Conservation (phyloP, 768 basidiomycete genomes). For the Holtermannia corniformis region DNA sequence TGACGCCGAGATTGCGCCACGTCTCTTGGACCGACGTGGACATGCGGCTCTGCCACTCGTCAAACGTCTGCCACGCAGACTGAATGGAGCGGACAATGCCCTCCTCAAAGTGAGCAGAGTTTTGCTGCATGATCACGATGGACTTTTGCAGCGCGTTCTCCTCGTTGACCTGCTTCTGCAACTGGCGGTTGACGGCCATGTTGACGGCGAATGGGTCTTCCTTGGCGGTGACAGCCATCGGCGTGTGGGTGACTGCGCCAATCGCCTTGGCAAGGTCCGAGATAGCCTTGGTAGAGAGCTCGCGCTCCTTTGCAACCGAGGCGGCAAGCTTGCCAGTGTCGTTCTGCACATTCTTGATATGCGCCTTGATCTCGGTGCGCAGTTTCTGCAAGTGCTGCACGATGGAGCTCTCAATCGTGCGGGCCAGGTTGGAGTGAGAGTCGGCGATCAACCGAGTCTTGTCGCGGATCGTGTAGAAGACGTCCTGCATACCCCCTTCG, state of each 20-base stretch:
- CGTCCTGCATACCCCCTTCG: constrained; percentile 92
- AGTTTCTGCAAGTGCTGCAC: constrained; percentile 96
- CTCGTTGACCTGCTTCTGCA: constrained; percentile 70
- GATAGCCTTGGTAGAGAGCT: constrained; percentile 71
- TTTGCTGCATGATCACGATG: constrained; percentile 96
- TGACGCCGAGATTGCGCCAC: constrained; percentile 58
- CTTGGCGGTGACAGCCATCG: constrained; percentile 68
- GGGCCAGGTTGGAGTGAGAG: constrained; percentile 89
- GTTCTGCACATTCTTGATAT: constrained; percentile 93
- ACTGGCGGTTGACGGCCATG: constrained; percentile 40
- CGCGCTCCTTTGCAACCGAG: constrained; percentile 84
- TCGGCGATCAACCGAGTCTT: constrained; percentile 88
- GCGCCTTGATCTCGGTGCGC: constrained; percentile 90
- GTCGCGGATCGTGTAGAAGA: constrained; percentile 86
- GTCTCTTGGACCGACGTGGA: constrained; percentile 61
- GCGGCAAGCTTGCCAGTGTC: constrained; percentile 89
- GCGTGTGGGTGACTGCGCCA: constrained; percentile 89
- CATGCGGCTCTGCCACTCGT: constrained; percentile 71
- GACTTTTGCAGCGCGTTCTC: constrained; percentile 97
- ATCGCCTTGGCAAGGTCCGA: constrained; percentile 79
- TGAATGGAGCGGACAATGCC: constrained; percentile 91
- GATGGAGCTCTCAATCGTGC: constrained; percentile 92
- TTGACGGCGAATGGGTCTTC: constrained; percentile 66
- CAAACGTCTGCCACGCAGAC: constrained; percentile 93
- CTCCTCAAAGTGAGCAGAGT: constrained; percentile 91